A percentile compares a stretch with the other conserved stretches of the same genome.
These are phyloP conservation scores for Diatrype stigma DNA, from an alignment of 2,329 filamentous ascomycete species.

Conservation along the genomic window DNA sequence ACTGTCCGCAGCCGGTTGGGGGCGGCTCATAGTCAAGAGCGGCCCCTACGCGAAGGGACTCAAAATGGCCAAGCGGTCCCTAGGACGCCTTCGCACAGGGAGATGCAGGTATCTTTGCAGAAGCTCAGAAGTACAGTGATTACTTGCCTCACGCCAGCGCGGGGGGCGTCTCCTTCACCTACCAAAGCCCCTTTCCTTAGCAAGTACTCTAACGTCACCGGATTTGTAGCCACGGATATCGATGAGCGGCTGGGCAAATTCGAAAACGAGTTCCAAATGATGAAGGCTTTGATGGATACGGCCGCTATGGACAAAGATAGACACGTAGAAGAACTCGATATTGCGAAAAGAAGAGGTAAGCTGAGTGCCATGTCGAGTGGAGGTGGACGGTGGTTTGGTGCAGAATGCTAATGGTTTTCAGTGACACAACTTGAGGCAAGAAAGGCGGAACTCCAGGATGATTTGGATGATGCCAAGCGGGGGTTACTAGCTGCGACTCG, in stretches of 20 bases:
- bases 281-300: constrained; percentile 69
- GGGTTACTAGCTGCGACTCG: constrained; percentile 60
- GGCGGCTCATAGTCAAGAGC: constrained; percentile 7
- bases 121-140: constrained; percentile 23
- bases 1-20: constrained; percentile 17
- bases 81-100: constrained; percentile 29
- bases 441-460: constrained; percentile 53
- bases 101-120: constrained; percentile 20
- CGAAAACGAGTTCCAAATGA: constrained; percentile 66
- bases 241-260: constrained; percentile 72
- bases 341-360: constrained; percentile 73
- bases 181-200: constrained; percentile 56
- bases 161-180: constrained; percentile 39
- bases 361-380: constrained; percentile 9
- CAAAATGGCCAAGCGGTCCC: constrained; percentile 22
- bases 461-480: constrained; percentile 59
- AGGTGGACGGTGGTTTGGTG: constrained; percentile 6
- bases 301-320: constrained; percentile 64
- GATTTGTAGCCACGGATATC: constrained; percentile 71
- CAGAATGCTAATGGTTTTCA: constrained; percentile 1
- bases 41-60: not conserved
- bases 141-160: constrained; percentile 27
- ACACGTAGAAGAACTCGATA: constrained; percentile 68
- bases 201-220: constrained; percentile 67
- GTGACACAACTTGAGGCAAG: constrained; percentile 25